phyloP scores from a whole-genome alignment of 805 yeast genomes.

The Tanozyma kutaoensis region DNA sequence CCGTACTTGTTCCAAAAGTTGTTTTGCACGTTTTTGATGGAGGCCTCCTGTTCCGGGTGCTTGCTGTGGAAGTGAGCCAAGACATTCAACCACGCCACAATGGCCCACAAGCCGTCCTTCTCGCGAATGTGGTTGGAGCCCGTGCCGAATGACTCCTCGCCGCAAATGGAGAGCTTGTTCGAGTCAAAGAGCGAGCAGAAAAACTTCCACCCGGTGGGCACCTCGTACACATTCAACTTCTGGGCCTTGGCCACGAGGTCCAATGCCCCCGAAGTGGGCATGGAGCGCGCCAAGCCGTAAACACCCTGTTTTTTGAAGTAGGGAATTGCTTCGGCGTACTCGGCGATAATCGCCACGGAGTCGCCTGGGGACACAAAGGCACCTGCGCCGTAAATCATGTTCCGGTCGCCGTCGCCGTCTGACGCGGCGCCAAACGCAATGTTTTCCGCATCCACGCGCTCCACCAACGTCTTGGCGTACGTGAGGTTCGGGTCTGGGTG shows the following conservation, averaged over 20 bases:
- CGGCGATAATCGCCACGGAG: conserved; percentile 94
- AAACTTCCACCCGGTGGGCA: conserved; percentile 98
- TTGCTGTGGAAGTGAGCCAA: conserved; percentile 66
- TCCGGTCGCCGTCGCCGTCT: conserved; percentile 99
- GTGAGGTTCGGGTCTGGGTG: conserved; percentile 98
- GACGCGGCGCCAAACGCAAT: conserved; percentile 96
- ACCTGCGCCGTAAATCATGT: conserved; percentile 93
- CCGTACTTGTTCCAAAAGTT: conserved; percentile 90
- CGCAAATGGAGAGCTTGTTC: conserved; percentile 87
- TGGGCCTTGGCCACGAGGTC: conserved; percentile 79
- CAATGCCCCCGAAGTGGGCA: conserved; percentile 94
- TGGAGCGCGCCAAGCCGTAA: conserved; percentile 87
- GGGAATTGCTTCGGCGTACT: conserved; percentile 82
- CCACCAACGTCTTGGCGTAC: conserved; percentile 80
- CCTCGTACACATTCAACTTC: conserved; percentile 74
- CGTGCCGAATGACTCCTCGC: conserved; percentile 97
- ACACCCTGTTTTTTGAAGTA: conserved; percentile 79
- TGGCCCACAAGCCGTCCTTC: conserved; percentile 97
- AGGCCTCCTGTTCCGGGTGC: conserved; percentile 41
- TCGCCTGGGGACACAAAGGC: conserved; percentile 98
- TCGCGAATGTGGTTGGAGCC: conserved; percentile 97
- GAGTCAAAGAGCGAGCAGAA: conserved; percentile 94
- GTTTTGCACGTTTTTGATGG: conserved; percentile 69
- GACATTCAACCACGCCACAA: conserved; percentile 93
- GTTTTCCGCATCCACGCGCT: conserved; percentile 64